These are phyloP conservation scores for Sugiyamaella qingdaonensis DNA, from an alignment of 805 yeast genomes.

Conservation along the genomic window DNA sequence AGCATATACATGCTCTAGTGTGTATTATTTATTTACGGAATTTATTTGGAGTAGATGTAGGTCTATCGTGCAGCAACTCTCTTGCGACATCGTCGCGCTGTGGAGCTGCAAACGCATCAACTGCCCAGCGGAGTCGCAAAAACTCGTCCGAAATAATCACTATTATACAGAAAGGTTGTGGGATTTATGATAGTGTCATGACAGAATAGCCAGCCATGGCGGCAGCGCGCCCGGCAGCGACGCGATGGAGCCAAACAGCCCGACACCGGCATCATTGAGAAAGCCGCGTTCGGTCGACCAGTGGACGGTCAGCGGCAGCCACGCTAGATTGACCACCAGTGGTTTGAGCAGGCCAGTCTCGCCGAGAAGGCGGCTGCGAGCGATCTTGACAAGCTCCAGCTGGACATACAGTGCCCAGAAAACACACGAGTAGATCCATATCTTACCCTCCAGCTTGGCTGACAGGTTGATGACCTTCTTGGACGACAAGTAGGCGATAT, in stretches of 20 bases:
- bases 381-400: conserved; percentile 31
- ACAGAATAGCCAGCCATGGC: conserved; percentile 15
- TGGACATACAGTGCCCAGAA: conserved; percentile 39
- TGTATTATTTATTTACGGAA: not conserved
- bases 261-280: conserved; percentile 32
- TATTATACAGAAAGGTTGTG: too few relatives aligned
- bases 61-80: too few relatives aligned
- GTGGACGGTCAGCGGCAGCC: conserved; percentile 40
- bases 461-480: conserved; percentile 34
- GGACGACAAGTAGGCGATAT: conserved; percentile 37
- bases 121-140: too few relatives aligned
- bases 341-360: conserved; percentile 22
- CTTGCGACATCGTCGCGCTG: too few relatives aligned
- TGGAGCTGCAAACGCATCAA: too few relatives aligned
- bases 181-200: not conserved
- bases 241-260: conserved; percentile 37
- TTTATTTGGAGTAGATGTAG: not conserved
- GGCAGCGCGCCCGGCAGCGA: conserved; percentile 22
- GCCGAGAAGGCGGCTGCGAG: conserved; percentile 12
- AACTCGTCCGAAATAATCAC: too few relatives aligned
- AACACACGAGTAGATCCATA: conserved; percentile 36
- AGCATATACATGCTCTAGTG: conserved; percentile 1
- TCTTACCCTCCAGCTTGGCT: conserved; percentile 24
- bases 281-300: conserved; percentile 39
- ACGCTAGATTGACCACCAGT: conserved; percentile 35